Conservation (phyloP, 257 asterid genomes). For the Dorcoceras hygrometricum region DNA sequence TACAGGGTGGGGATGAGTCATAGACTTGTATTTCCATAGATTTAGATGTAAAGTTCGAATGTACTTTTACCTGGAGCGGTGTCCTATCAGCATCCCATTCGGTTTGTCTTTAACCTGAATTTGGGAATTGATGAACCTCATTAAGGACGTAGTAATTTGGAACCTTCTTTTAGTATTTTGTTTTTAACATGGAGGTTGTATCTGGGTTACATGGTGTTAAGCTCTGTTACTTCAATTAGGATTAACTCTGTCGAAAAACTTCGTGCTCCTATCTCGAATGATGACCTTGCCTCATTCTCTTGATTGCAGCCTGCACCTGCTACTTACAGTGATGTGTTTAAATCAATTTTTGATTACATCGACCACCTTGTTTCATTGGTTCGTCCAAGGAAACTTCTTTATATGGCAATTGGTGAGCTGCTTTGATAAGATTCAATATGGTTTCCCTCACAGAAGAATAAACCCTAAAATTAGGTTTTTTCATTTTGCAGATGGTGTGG, state of each 20-base stretch:
- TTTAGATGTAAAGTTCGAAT: too few species aligned
- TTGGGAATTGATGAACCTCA: too few species aligned
- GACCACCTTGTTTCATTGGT: slow-evolving; percentile 80
- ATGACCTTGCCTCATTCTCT: slow-evolving; percentile 20
- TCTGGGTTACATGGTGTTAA: not conserved
- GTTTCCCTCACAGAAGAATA: slow-evolving; percentile 13
- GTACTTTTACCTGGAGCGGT: too few species aligned
- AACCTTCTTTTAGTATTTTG: slow-evolving; percentile 8
- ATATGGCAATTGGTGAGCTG: slow-evolving; percentile 88
- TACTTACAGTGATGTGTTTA: slow-evolving; percentile 82
- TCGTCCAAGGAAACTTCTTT: slow-evolving; percentile 95
- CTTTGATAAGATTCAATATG: slow-evolving; percentile 17
- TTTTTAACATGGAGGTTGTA: slow-evolving; percentile 19
- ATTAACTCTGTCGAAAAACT: slow-evolving; percentile 1
- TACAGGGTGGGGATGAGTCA: too few species aligned
- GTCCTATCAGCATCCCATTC: too few species aligned
- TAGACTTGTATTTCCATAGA: too few species aligned
- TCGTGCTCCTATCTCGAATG: slow-evolving; percentile 18
- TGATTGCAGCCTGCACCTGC: slow-evolving; percentile 83
- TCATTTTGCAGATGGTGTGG: slow-evolving; percentile 80
- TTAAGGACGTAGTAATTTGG: not conserved
- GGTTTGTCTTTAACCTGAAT: too few species aligned
- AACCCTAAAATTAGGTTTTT: slow-evolving; percentile 19
- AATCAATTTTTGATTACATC: slow-evolving; percentile 78
- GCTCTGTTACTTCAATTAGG: not conserved